Conservation (phyloP, 306 rosid species). For the Sophora flavescens region DNA sequence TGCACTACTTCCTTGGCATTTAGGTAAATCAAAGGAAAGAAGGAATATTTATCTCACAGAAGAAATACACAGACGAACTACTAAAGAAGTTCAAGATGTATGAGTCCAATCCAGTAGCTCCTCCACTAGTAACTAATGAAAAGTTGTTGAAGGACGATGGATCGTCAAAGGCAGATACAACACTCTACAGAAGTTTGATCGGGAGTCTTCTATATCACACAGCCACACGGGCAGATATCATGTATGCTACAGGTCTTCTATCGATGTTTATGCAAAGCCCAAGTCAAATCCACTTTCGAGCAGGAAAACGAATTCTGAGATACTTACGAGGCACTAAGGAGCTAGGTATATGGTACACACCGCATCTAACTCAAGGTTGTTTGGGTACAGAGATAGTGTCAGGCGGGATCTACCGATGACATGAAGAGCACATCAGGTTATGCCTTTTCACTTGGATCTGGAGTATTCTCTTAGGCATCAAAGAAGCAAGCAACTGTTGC, state of each 20-base stretch:
- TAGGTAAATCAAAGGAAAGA: too few relatives aligned
- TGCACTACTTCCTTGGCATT: too few relatives aligned
- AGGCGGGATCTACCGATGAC: slow-evolving; percentile 16
- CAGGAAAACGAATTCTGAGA: background rate
- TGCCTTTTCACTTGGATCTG: background rate
- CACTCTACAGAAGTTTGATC: too few relatives aligned
- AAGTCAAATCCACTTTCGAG: slow-evolving; percentile 19
- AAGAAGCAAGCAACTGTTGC: too few relatives aligned
- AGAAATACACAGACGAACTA: too few relatives aligned
- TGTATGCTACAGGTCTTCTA: slow-evolving; percentile 1
- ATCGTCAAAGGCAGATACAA: too few relatives aligned
- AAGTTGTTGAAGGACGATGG: too few relatives aligned
- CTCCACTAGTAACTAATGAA: too few relatives aligned
- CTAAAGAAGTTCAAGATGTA: too few relatives aligned
- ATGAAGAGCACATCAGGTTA: slow-evolving; percentile 8
- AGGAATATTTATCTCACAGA: too few relatives aligned
- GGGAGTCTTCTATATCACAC: too few relatives aligned
- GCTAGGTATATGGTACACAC: background rate
- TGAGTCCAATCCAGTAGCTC: too few relatives aligned
- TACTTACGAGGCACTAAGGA: slow-evolving; percentile 3
- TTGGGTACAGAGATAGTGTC: background rate
- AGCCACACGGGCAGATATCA: background rate
- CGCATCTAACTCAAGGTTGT: background rate
- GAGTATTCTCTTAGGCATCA: background rate
- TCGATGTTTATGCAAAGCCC: slow-evolving; percentile 34